Evolutionary conservation across 225 moss, liverwort and hornwort species (phyloP).

Genomic region (Ulota crispa): DNA sequence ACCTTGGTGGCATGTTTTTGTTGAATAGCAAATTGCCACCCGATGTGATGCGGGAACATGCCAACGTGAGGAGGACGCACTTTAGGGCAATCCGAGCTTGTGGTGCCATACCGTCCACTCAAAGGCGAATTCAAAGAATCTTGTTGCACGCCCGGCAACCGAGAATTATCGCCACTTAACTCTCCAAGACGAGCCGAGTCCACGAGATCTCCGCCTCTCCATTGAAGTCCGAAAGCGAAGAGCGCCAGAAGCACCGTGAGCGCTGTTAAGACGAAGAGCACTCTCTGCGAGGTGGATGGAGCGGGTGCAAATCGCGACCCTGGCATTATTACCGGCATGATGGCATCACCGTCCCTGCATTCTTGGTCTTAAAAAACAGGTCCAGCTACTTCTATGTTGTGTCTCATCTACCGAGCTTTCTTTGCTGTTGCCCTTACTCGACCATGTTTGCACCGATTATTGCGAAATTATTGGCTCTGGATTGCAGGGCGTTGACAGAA

Average conservation of each 20-base stretch:
- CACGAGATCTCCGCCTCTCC: conserved; percentile 76
- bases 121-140: conserved; percentile 63
- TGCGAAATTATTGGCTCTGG: not conserved
- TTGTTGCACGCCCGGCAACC: conserved; percentile 71
- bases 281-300: conserved; percentile 50
- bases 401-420: not conserved
- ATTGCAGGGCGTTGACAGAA: too few species aligned
- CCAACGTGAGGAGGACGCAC: conserved; percentile 51
- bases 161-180: conserved; percentile 67
- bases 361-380: not conserved
- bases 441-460: not conserved
- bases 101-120: conserved; percentile 63
- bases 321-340: conserved; percentile 50
- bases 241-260: conserved; percentile 80
- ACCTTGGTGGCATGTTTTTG: conserved; percentile 75
- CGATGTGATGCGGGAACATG: conserved; percentile 84
- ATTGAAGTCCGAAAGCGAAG: conserved; percentile 91
- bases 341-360: conserved; percentile 41
- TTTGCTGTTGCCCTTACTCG: not conserved
- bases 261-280: conserved; percentile 57
- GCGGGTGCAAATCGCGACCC: conserved; percentile 54
- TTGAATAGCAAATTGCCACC: conserved; percentile 80
- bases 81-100: conserved; percentile 54
- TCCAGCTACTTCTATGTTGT: not conserved
- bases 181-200: conserved; percentile 72